Base-by-base conservation (phyloP, 1,284 basidiomycete genomes). In the Hortiboletus rubellus region DNA sequence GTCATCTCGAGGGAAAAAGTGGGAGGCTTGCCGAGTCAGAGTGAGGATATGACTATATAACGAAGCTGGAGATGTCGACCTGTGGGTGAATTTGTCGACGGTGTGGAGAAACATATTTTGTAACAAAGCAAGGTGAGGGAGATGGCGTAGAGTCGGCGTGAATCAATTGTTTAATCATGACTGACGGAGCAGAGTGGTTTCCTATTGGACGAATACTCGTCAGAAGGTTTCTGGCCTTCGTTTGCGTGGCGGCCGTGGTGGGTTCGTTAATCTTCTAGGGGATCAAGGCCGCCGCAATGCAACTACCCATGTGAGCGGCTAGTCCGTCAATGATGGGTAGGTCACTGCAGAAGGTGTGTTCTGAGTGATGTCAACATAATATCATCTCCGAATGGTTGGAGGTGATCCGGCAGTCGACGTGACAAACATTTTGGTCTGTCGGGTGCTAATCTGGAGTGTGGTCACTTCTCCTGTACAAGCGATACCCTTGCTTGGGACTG, bases 281-380 rank as follows among this genome's bases (percentile, higher is more conserved):
- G 89, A 71, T 91, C 89, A 38, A 91, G 72, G 87, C 87, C 38
- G 88, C 78, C 8, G 87, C 85, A 15, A 83, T 74, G 62, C 87
- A 89, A n/a, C 88, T 87, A 15, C 85, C 85, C 11, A 91, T 85
- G 66, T 92, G 89, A 36, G 88, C 87, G 4, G 86, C 81, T 18
- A 81, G 79, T 53, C 76, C 82, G 74, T 68, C 18, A 90, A 70
- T 11, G 80, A 81, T 7, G 89, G 87, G 64, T 84, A 90, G 59
- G 86, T 83, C 64, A 89, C 71, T 79, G 27, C 86, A 83, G 46
- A 91, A 75, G 2, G 79, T 79, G 55, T 84, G 83, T 58, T 88
- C 85, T 17, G 79, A 78, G 57, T 82, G 77, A 64, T 84, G 83
- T 83, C 41, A 87, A 70, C 15, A 91, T 78, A 37, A 91, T 72